Conservation (phyloP, 768 basidiomycete species). For the Termitomyces sp. region DNA sequence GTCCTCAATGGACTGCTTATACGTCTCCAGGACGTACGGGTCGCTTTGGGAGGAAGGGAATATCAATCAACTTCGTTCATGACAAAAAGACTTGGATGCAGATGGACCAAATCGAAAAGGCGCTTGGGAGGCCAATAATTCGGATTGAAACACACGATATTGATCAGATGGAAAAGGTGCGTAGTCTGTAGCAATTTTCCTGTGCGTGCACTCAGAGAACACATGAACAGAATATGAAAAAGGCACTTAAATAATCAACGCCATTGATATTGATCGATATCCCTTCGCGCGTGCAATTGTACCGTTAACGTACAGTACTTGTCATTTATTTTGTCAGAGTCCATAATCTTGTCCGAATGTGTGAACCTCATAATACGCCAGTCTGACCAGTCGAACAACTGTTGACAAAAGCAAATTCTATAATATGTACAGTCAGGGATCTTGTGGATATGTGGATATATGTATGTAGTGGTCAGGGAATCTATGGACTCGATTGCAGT, state of each 20-base stretch:
- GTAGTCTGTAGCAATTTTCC: conserved; percentile 17
- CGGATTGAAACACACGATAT: conserved; percentile 86
- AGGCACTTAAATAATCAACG: conserved; percentile 64
- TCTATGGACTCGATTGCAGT: conserved; percentile 4
- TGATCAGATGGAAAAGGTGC: conserved; percentile 90
- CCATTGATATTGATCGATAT: neutral
- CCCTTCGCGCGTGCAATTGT: neutral
- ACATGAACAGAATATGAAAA: conserved; percentile 70
- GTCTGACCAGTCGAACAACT: neutral
- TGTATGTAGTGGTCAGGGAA: conserved; percentile 3
- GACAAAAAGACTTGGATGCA: conserved; percentile 82
- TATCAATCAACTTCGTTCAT: conserved; percentile 97
- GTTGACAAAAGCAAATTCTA: conserved; percentile 11
- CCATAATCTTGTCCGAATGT: neutral
- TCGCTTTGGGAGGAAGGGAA: conserved; percentile 94
- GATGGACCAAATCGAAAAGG: conserved; percentile 86
- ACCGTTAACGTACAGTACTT: neutral
- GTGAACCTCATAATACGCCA: neutral
- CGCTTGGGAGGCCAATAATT: conserved; percentile 71
- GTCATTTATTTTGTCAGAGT: neutral
- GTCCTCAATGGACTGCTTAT: neutral
- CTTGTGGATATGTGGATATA: conserved; percentile 1
- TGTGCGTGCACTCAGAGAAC: neutral
- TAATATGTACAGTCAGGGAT: conserved; percentile 10
- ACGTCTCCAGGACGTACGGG: conserved; percentile 79